Conservation (phyloP, 1,139 yeast genomes). For the Eremothecium cymbalariae region DNA sequence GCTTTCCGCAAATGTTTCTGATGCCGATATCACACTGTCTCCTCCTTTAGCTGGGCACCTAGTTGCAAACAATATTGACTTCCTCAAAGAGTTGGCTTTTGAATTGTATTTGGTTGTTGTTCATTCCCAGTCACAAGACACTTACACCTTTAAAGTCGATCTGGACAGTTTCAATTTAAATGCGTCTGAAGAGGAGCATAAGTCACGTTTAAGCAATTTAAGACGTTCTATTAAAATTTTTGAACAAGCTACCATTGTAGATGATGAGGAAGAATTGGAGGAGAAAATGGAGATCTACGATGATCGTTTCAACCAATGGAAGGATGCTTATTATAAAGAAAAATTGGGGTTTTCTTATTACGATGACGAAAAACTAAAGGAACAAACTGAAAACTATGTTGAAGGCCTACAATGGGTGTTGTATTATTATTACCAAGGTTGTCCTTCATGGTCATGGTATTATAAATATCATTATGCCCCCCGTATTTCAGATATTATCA, state of each 20-base stretch:
- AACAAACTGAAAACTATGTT: slow-evolving; percentile 71
- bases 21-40: slow-evolving; percentile 43
- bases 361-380: slow-evolving; percentile 47
- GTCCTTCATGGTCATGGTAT: slow-evolving; percentile 94
- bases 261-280: slow-evolving; percentile 51
- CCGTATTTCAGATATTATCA: slow-evolving; percentile 73
- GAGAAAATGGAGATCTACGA: slow-evolving; percentile 61
- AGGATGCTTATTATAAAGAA: slow-evolving; percentile 67
- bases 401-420: slow-evolving; percentile 97
- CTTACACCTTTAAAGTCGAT: slow-evolving; percentile 54
- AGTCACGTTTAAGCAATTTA: slow-evolving; percentile 37
- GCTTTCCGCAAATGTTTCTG: slow-evolving; percentile 31
- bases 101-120: slow-evolving; percentile 60
- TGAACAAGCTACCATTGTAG: slow-evolving; percentile 62
- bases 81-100: slow-evolving; percentile 52
- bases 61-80: slow-evolving; percentile 46
- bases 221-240: slow-evolving; percentile 50
- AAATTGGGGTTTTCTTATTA: slow-evolving; percentile 58
- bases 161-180: slow-evolving; percentile 63
- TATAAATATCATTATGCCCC: slow-evolving; percentile 87
- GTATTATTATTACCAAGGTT: slow-evolving; percentile 80
- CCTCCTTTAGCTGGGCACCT: slow-evolving; percentile 39
- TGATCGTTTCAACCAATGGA: slow-evolving; percentile 72
- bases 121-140: slow-evolving; percentile 49
- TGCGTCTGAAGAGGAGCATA: slow-evolving; percentile 56